Evolutionary conservation across 192 early-diverging fungal genomes (phyloP).

Genomic region (Backusella luteola): DNA sequence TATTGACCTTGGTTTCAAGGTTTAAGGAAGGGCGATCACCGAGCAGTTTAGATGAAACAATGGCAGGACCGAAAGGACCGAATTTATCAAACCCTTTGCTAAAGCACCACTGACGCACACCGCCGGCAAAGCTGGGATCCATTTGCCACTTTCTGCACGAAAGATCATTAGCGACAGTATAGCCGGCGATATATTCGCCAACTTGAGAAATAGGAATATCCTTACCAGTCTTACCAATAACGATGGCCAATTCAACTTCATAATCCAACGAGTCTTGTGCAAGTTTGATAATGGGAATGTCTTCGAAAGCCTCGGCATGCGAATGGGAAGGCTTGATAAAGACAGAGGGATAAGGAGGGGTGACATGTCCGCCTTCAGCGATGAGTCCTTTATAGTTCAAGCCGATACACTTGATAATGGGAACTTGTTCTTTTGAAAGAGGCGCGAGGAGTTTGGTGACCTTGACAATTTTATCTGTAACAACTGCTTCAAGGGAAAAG

Average conservation of each 20-base stretch:
- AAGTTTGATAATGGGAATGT: slow-evolving; percentile 48
- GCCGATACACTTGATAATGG: slow-evolving; percentile 54
- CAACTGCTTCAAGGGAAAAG: slow-evolving; percentile 26
- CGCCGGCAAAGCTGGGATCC: slow-evolving; percentile 10
- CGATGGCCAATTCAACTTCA: slow-evolving; percentile 86
- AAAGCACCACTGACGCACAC: slow-evolving; percentile 14
- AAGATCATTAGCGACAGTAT: slow-evolving; percentile 59
- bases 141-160: slow-evolving; percentile 52
- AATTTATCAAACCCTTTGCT: slow-evolving; percentile 23
- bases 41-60: slow-evolving; percentile 41
- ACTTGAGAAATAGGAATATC: slow-evolving; percentile 70
- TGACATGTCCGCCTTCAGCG: slow-evolving; percentile 44
- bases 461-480: slow-evolving; percentile 41
- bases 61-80: slow-evolving; percentile 14
- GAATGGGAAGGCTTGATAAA: slow-evolving; percentile 54
- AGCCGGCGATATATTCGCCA: slow-evolving; percentile 64
- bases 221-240: slow-evolving; percentile 80
- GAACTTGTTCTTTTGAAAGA: slow-evolving; percentile 3
- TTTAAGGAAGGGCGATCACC: not conserved
- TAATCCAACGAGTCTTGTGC: slow-evolving; percentile 33
- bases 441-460: slow-evolving; percentile 29
- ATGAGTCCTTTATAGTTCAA: slow-evolving; percentile 60
- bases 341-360: slow-evolving; percentile 50
- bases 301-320: slow-evolving; percentile 42
- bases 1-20: slow-evolving; percentile 51